phyloP scores from a whole-genome alignment of 768 basidiomycete genomes.

The Mycena galericulata region DNA sequence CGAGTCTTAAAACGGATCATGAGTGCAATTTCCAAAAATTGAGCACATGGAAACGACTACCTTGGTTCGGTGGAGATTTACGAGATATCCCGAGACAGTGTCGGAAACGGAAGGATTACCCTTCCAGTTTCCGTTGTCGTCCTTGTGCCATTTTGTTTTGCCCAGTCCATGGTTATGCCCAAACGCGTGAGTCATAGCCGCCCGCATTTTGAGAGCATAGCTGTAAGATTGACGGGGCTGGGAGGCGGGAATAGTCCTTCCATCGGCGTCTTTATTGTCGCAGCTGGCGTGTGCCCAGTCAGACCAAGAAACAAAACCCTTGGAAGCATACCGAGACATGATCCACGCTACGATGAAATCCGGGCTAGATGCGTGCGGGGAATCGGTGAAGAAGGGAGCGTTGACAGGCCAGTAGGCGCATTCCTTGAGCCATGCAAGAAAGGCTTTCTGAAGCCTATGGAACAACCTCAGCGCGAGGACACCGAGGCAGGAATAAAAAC shows the following conservation, averaged over 20 bases:
- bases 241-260: background rate
- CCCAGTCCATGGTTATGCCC: background rate
- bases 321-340: background rate
- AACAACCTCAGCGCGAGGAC: no score
- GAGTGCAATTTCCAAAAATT: background rate
- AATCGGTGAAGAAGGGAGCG: background rate
- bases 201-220: background rate
- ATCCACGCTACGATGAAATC: slow-evolving; percentile 2
- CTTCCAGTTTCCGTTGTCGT: background rate
- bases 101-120: slow-evolving; percentile 6
- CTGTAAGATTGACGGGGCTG: background rate
- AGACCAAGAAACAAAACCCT: background rate
- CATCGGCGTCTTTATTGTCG: slow-evolving; percentile 1
- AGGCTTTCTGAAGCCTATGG: no score
- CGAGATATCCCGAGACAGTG: slow-evolving; percentile 1
- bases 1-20: background rate
- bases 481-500: background rate
- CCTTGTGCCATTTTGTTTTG: background rate
- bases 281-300: background rate
- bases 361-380: background rate
- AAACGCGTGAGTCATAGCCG: background rate
- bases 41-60: background rate
- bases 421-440: no score
- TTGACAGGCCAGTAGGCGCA: background rate
- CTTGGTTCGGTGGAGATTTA: slow-evolving; percentile 4